A percentile compares a stretch with the other conserved stretches of the same genome.
Conservation (phyloP, 78 protist species). For the Dictyostelium capitatum region DNA sequence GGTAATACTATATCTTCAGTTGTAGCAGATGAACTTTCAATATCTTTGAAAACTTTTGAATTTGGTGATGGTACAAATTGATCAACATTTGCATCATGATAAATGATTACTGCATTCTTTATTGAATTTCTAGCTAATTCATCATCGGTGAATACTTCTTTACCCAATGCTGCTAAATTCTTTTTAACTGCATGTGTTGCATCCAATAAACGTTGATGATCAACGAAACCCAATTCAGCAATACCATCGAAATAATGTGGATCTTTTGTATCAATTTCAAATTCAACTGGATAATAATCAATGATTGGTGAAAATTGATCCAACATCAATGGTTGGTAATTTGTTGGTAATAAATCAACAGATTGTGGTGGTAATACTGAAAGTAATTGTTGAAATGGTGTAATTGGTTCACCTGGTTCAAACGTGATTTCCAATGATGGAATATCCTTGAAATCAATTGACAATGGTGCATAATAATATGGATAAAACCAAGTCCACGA, state of each 20-base stretch:
- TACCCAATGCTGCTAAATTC: neutral
- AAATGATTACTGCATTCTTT: slow-evolving; percentile 47
- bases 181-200: slow-evolving; percentile 42
- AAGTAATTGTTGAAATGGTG: slow-evolving; percentile 95
- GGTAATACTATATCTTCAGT: slow-evolving; percentile 44
- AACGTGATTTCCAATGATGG: slow-evolving; percentile 25
- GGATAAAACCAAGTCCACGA: slow-evolving; percentile 98
- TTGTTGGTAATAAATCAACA: slow-evolving; percentile 67
- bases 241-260: slow-evolving; percentile 91
- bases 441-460: slow-evolving; percentile 52
- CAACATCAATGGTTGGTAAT: slow-evolving; percentile 69
- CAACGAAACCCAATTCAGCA: slow-evolving; percentile 89
- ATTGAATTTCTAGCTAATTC: slow-evolving; percentile 34
- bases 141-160: slow-evolving; percentile 7
- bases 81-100: slow-evolving; percentile 36
- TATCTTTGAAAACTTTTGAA: neutral
- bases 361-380: slow-evolving; percentile 93
- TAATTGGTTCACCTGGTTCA: slow-evolving; percentile 88
- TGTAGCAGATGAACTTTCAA: slow-evolving; percentile 18
- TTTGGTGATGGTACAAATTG: slow-evolving; percentile 17
- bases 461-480: slow-evolving; percentile 96
- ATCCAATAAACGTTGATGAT: slow-evolving; percentile 64
- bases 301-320: slow-evolving; percentile 74
- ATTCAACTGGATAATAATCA: slow-evolving; percentile 88
- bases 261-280: slow-evolving; percentile 90